These are phyloP conservation scores for Stephanodiscus minutulus DNA, from an alignment of 108 stramenopile species.

Conservation along the genomic window DNA sequence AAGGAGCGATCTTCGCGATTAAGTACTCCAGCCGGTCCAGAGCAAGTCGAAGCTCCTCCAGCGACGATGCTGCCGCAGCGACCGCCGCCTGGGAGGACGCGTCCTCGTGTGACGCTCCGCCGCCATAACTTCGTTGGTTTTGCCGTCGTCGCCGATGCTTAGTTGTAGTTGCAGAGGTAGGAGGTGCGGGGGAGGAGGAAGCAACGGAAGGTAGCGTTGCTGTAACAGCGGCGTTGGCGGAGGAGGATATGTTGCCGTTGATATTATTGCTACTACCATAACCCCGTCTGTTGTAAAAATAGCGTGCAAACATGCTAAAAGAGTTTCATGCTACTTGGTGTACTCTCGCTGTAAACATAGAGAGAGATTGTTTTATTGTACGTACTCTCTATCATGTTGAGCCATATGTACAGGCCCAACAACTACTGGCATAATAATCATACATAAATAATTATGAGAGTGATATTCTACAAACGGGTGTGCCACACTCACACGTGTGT, in stretches of 20 bases:
- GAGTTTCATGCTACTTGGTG: too few species aligned
- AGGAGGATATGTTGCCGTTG: not conserved
- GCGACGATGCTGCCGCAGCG: not conserved
- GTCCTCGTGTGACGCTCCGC: too few species aligned
- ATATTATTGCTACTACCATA: not conserved
- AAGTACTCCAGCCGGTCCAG: conserved; percentile 50
- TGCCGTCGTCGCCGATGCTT: not conserved
- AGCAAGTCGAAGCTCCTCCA: conserved; percentile 48
- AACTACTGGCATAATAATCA: too few species aligned
- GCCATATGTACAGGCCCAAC: too few species aligned
- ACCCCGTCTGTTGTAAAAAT: not conserved
- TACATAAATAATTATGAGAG: too few species aligned
- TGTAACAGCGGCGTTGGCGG: not conserved
- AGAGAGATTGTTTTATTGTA: too few species aligned
- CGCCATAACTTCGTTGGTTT: not conserved
- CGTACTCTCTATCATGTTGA: too few species aligned
- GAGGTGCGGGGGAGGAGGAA: not conserved
- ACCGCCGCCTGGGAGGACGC: not conserved
- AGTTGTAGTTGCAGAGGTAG: not conserved
- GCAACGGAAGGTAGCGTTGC: not conserved
- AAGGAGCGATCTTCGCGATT: conserved; percentile 22
- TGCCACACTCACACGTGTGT: too few species aligned
- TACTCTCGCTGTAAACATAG: too few species aligned
- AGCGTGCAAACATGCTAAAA: not conserved
- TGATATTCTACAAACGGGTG: too few species aligned